Evolutionary conservation across 495 filamentous ascomycete genomes (phyloP).

Genomic region (Cercophora scortea): DNA sequence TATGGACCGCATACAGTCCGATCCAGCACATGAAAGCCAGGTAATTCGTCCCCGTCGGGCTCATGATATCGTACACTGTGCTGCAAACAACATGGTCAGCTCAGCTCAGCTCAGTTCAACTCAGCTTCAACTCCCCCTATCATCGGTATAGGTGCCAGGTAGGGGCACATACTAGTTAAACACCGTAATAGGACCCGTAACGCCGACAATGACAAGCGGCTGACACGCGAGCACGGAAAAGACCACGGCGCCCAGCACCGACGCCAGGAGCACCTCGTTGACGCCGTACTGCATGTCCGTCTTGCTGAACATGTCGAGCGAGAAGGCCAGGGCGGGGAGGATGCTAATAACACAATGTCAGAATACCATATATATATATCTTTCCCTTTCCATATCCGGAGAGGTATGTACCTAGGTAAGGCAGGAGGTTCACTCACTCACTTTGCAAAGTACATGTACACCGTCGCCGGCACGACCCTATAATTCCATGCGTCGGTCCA

Average conservation of each 20-base stretch:
- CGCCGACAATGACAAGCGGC: constrained; percentile 79
- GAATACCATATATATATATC: background rate
- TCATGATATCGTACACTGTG: constrained; percentile 77
- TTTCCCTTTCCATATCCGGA: too few relatives aligned
- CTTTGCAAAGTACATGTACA: constrained; percentile 93
- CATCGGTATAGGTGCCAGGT: background rate
- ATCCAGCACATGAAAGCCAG: constrained; percentile 83
- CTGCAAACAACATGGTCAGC: constrained; percentile 13
- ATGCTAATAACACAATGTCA: constrained; percentile 46
- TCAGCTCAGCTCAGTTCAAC: constrained; percentile 7
- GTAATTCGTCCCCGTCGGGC: constrained; percentile 59
- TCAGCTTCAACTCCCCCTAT: background rate
- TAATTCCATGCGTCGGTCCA: constrained; percentile 83
- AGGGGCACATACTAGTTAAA: constrained; percentile 71
- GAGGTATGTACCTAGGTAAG: background rate
- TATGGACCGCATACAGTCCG: constrained; percentile 46
- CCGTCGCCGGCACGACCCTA: constrained; percentile 68
- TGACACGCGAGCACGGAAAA: constrained; percentile 71
- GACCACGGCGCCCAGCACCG: constrained; percentile 68
- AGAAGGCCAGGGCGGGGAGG: constrained; percentile 74
- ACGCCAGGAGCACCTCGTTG: constrained; percentile 75
- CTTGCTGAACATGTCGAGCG: constrained; percentile 77
- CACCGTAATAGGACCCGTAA: constrained; percentile 83
- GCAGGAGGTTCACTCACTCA: constrained; percentile 33
- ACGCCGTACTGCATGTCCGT: constrained; percentile 74